Evolutionary conservation across 129 eudicot genomes (phyloP), one percentile per base, ranked within the genome.

Genomic region (Lonicera japonica): DNA sequence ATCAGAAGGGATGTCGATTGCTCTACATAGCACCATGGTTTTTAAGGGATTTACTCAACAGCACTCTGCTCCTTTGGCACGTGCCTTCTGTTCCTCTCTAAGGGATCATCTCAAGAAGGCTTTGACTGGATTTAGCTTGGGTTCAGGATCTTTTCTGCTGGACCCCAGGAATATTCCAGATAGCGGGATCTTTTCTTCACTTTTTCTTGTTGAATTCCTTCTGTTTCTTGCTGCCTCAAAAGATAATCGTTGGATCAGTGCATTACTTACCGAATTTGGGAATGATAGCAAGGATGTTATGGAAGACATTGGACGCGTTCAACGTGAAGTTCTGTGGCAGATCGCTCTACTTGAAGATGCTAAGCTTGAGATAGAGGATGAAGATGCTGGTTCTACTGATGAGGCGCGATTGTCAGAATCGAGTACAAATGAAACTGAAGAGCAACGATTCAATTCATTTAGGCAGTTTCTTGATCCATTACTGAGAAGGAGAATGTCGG

Each of bases 1-100:
- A 21, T 80, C 99, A 0, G 95, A 88, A 75, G 99, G 99, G 66
- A 88, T 88, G 99, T 86, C 96, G 7, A 88, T 94, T 77, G 99
- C 99, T 21, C 70, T 92, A 54, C 96, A 92, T 56, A 92, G 98
- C 67, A 87, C 98, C 66, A 78, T 85, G 96, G 96, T 88, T 66
- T 94, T 94, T 57, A 94, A 85, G 82, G 78, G 87, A 50, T 94
- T 94, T 59, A 85, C 99, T 21, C 99, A 85, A 47, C 95, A 94
- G 70, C 99, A 94, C 55, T 83, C 99, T 9, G 83, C 95, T 69
- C 82, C 99, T 60, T 59, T 94, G 51, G 99, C 99, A 50, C 91
- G 87, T 51, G 96, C 96, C 0, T 85, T 88, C 67, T 94, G 96
- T 65, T 85, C 95, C n/a, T 79, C 88, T 25, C 87, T 94, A 13